Evolutionary conservation across 2,329 filamentous ascomycete species (phyloP).

Genomic region (Colletotrichum sp.): DNA sequence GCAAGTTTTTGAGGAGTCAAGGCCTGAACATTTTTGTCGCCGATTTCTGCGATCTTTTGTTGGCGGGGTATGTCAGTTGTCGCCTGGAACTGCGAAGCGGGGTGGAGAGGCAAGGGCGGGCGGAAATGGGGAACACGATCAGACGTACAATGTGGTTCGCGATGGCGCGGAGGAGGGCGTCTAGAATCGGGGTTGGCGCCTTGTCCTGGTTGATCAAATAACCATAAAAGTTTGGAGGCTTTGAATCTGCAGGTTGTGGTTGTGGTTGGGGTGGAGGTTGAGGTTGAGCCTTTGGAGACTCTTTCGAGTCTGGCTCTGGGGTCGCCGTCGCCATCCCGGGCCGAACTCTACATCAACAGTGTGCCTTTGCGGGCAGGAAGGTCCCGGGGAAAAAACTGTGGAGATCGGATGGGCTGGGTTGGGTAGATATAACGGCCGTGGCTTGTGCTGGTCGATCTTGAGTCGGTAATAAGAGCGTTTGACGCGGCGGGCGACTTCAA

Average conservation of each 20-base stretch:
- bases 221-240: constrained; percentile 51
- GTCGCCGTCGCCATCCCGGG: constrained; percentile 23
- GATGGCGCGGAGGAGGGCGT: constrained; percentile 72
- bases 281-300: constrained; percentile 14
- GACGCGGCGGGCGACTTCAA: neutral
- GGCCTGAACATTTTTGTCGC: constrained; percentile 56
- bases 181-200: constrained; percentile 68
- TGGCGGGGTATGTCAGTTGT: constrained; percentile 25
- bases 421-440: constrained; percentile 4
- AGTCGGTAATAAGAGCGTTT: neutral
- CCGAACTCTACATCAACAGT: constrained; percentile 14
- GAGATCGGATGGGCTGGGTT: constrained; percentile 1
- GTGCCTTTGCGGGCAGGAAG: constrained; percentile 9
- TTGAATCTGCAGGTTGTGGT: neutral
- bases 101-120: neutral
- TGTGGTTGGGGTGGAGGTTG: constrained; percentile 8
- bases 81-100: constrained; percentile 1
- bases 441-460: neutral
- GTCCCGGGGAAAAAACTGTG: neutral
- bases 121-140: neutral
- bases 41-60: constrained; percentile 59
- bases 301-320: constrained; percentile 22
- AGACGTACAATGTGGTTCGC: constrained; percentile 71
- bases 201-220: constrained; percentile 74
- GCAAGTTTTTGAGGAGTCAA: constrained; percentile 74